These are phyloP conservation scores for Dentipellis fragilis DNA, from an alignment of 768 basidiomycete genomes.

Conservation along the genomic window DNA sequence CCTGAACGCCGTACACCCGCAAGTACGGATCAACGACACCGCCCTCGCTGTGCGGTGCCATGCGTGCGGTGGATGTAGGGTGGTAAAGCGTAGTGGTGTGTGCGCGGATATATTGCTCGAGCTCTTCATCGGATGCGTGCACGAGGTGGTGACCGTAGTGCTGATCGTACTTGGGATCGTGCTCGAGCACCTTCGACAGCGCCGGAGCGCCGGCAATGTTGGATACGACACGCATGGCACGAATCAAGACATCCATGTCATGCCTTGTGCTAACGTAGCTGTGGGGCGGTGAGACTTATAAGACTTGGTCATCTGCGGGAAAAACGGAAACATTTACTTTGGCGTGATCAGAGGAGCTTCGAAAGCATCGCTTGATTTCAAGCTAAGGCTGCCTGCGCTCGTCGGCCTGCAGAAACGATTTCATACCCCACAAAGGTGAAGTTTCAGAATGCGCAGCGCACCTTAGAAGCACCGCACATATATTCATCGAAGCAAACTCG, in stretches of 20 bases:
- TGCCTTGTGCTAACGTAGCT: constrained; percentile 34
- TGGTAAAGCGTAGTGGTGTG: constrained; percentile 33
- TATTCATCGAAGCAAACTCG: constrained; percentile 13
- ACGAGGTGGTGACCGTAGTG: constrained; percentile 29
- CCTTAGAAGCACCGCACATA: constrained; percentile 23
- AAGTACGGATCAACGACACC: constrained; percentile 36
- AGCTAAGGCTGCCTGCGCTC: neutral
- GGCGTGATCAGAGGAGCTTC: neutral
- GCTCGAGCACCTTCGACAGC: constrained; percentile 26
- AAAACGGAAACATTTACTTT: neutral
- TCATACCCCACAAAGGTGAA: constrained; percentile 3
- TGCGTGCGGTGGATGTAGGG: constrained; percentile 31
- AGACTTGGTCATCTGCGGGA: neutral
- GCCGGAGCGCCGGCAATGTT: constrained; percentile 30
- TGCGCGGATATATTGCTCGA: constrained; percentile 25
- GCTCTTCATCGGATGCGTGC: constrained; percentile 21
- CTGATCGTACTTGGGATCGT: constrained; percentile 16
- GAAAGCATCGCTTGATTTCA: constrained; percentile 1
- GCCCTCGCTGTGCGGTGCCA: constrained; percentile 25
- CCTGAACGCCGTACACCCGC: constrained; percentile 30
- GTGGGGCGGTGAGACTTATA: neutral
- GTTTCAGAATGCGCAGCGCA: constrained; percentile 3
- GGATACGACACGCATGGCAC: constrained; percentile 27
- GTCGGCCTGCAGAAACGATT: neutral
- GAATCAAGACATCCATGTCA: constrained; percentile 29